Evolutionary conservation across 345 rosid genomes (phyloP).

Genomic region (Eutrema yunnanense): DNA sequence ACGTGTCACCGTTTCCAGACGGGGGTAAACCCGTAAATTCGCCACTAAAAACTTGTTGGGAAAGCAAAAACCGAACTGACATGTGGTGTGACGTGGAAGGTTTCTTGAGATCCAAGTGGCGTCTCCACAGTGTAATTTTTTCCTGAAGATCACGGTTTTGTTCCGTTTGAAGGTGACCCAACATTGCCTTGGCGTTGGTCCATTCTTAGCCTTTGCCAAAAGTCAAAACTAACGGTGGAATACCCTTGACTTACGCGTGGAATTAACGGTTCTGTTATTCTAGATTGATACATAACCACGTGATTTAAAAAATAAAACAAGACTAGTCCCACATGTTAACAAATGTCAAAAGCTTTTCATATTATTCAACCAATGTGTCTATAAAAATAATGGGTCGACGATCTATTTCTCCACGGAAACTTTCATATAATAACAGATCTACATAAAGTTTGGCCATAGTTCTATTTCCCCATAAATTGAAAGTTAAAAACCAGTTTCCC

Average conservation of each 20-base stretch:
- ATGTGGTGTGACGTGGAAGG: constrained; percentile 2
- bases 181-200: neutral
- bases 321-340: constrained; percentile 6
- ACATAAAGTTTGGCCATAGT: too few species aligned
- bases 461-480: too few species aligned
- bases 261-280: constrained; percentile 10
- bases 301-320: neutral
- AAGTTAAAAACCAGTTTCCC: too few species aligned
- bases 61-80: constrained; percentile 9
- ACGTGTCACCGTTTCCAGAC: constrained; percentile 22
- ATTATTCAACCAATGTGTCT: neutral
- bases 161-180: constrained; percentile 14
- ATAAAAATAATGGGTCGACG: neutral
- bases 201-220: neutral
- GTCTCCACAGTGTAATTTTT: neutral
- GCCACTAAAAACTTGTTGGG: neutral
- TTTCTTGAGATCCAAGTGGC: constrained; percentile 8
- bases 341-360: neutral
- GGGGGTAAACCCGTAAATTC: neutral
- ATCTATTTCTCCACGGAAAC: too few species aligned
- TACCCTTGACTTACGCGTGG: neutral
- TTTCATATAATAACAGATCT: too few species aligned
- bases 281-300: neutral
- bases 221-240: constrained; percentile 17
- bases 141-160: neutral